Evolutionary conservation across 2,329 filamentous ascomycete genomes (phyloP).

Genomic region (Fusarium sp.): DNA sequence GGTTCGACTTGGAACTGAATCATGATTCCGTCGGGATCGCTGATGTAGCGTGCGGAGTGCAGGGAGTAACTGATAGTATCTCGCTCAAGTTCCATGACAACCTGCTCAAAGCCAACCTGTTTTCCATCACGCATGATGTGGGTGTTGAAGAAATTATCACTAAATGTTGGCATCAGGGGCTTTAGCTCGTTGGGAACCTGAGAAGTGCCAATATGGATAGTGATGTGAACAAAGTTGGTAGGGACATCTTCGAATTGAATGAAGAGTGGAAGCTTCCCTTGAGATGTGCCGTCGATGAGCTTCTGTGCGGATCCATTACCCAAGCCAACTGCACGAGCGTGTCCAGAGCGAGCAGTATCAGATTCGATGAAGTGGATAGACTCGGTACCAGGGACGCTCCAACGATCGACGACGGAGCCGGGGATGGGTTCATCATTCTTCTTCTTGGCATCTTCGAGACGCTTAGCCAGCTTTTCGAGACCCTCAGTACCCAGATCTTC

Average conservation of each 20-base stretch:
- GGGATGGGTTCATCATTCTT: constrained; percentile 93
- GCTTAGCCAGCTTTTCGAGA: constrained; percentile 78
- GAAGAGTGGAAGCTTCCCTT: constrained; percentile 79
- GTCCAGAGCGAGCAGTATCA: constrained; percentile 83
- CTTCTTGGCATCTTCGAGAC: constrained; percentile 84
- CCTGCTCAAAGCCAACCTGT: constrained; percentile 87
- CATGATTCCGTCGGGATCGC: constrained; percentile 84
- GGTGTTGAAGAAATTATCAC: constrained; percentile 94
- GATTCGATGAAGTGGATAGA: constrained; percentile 97
- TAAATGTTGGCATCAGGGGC: constrained; percentile 86
- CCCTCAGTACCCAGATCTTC: constrained; percentile 85
- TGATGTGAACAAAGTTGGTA: constrained; percentile 91
- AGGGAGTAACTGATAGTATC: constrained; percentile 90
- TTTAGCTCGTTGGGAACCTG: constrained; percentile 84
- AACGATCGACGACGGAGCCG: constrained; percentile 81
- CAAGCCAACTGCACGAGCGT: constrained; percentile 78
- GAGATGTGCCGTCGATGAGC: constrained; percentile 76
- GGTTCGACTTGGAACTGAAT: constrained; percentile 89
- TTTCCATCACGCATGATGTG: constrained; percentile 83
- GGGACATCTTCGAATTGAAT: constrained; percentile 97
- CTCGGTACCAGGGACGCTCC: constrained; percentile 85
- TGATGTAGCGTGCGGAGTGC: constrained; percentile 74
- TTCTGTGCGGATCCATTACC: constrained; percentile 79
- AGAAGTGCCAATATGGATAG: constrained; percentile 82
- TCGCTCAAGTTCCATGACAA: constrained; percentile 90